Evolutionary conservation across 106 monocot species (phyloP), one percentile per base, ranked within the genome.

Genomic region (Ottelia alismoides): DNA sequence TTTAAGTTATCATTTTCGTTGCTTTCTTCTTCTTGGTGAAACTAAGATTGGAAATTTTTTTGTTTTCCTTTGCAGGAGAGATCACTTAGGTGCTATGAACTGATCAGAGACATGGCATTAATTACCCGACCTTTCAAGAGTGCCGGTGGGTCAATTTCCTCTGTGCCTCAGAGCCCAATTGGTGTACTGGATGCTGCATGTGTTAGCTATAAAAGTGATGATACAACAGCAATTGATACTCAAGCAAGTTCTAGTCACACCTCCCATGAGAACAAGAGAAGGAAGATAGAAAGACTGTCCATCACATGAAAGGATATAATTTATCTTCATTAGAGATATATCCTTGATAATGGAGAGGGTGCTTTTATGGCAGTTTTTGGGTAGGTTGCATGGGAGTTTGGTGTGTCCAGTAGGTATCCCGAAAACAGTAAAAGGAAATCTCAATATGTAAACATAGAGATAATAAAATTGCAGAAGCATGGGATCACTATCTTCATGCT

Each of bases 101-200:
- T 64, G 51, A 64, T 64, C n/a, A 30, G 30, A 43, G 50, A 32
- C 43, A 43, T 64, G 40, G 14, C 23, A 40, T 43, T 27, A 40
- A 52, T 64, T 32, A 52, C 25, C n/a, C 22, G 20, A 19, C 6
- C 6, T n/a, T 47, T 2, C 26, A 26, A 26, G 18, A 24, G 20
- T 22, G 4, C 11, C 3, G 6, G 22, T 35, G 63, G 32, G 24
- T 35, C 45, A 25, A 31, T 21, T 11, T 31, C 55, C 17, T 58
- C 32, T 52, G 30, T 53, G 2, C 52, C 52, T 21, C 63, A 35
- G 0, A 64, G 63, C 25, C 63, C 63, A 26, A 52, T 32, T 52
- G 52, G 35, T 17, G 63, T 64, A 31, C 23, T 64, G 52, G 52
- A 64, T 43, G 52, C 63, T 52, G 52, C 51, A 9, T 32, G 32